phyloP scores from a whole-genome alignment of 495 filamentous ascomycete species.

The Oidiodendron maius region DNA sequence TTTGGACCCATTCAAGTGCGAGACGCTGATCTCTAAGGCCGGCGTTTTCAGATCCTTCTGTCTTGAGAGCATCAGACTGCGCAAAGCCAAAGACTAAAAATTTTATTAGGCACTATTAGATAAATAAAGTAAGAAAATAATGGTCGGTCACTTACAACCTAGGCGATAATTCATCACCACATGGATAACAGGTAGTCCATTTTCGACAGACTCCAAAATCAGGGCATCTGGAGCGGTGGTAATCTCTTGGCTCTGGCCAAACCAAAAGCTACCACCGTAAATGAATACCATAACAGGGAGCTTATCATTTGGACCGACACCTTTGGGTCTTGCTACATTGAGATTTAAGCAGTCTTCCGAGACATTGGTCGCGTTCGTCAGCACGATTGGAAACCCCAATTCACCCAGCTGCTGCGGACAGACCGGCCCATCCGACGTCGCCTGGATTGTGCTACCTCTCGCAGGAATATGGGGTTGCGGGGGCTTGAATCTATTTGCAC shows the following conservation, averaged over 20 bases:
- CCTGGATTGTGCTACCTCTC: neutral
- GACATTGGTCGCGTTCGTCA: constrained; percentile 20
- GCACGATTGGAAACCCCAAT: too few relatives aligned
- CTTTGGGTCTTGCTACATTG: constrained; percentile 52
- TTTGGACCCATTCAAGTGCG: constrained; percentile 44
- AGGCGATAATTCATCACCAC: constrained; percentile 58
- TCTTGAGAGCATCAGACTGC: constrained; percentile 51
- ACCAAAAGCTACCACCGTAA: constrained; percentile 44
- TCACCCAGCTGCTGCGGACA: too few relatives aligned
- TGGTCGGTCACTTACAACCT: constrained; percentile 32
- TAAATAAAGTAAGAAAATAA: constrained; percentile 18
- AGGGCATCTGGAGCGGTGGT: constrained; percentile 34
- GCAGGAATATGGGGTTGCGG: neutral
- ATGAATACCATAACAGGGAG: constrained; percentile 63
- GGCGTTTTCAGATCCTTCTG: constrained; percentile 49
- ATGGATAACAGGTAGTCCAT: constrained; percentile 55
- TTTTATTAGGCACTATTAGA: too few relatives aligned
- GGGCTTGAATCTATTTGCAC: neutral
- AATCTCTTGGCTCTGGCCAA: constrained; percentile 31
- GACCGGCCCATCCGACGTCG: neutral
- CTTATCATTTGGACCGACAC: constrained; percentile 27
- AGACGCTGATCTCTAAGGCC: constrained; percentile 35
- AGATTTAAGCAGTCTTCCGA: constrained; percentile 61
- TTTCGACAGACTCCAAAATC: constrained; percentile 38
- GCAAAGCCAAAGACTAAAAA: constrained; percentile 52